Conservation (phyloP, 1,284 basidiomycete genomes). For the Ceratobasidium sp. region DNA sequence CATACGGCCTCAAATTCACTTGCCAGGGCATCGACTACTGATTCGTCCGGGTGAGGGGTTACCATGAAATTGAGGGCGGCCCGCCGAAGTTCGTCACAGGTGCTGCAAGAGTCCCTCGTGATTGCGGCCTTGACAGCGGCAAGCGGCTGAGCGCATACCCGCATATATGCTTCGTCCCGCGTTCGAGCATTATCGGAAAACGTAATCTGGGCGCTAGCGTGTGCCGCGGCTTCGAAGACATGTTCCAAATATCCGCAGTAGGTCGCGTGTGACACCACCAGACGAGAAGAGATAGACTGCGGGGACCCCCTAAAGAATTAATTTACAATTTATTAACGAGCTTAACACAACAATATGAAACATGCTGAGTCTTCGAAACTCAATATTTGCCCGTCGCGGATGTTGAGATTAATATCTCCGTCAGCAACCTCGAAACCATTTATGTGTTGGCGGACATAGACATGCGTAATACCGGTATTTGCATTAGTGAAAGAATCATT, state of each 20-base stretch:
- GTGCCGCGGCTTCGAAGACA: neutral
- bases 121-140: slow-evolving; percentile 21
- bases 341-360: neutral
- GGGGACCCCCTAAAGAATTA: slow-evolving; percentile 62
- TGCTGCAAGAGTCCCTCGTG: slow-evolving; percentile 13
- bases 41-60: slow-evolving; percentile 68
- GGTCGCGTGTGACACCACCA: slow-evolving; percentile 10
- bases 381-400: slow-evolving; percentile 47
- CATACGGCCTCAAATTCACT: slow-evolving; percentile 58
- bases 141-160: slow-evolving; percentile 59
- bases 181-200: slow-evolving; percentile 28
- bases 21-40: slow-evolving; percentile 59
- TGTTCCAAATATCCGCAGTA: slow-evolving; percentile 31
- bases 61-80: slow-evolving; percentile 80
- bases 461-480: slow-evolving; percentile 81
- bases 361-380: slow-evolving; percentile 20
- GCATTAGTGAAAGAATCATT: slow-evolving; percentile 85
- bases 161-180: slow-evolving; percentile 54
- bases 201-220: slow-evolving; percentile 34
- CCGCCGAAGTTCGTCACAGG: slow-evolving; percentile 55
- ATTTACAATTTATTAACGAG: too few species aligned
- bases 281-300: slow-evolving; percentile 54
- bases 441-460: slow-evolving; percentile 81
- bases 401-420: slow-evolving; percentile 88
- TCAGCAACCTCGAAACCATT: slow-evolving; percentile 85